Evolutionary conservation across 345 rosid species (phyloP), one percentile per base, ranked within the genome.

Genomic region (Erodium maritimum): DNA sequence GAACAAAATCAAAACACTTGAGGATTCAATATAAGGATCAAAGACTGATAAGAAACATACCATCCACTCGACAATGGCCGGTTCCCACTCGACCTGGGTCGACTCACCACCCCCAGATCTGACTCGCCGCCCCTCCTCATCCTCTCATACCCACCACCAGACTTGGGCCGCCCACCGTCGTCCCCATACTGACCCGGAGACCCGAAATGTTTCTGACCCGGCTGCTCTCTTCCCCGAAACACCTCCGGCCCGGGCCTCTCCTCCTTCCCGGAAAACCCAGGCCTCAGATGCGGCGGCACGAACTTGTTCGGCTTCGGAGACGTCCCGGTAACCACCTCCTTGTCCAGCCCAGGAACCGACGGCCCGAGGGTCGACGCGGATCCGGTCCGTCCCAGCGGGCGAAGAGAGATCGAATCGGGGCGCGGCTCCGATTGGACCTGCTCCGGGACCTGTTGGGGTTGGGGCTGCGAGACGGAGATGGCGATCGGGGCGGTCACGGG

Each of bases 261-360:
- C 67, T 87, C 83, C 63, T 65, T 85, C 7, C 83, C 82, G 10
- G 58, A 71, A 56, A 85, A 87, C 9, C 94, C 94, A 19, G 95
- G 97, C 69, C 97, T 83, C 24, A 90, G 97, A 82, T 90, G 95
- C 55, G 97, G 97, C 24, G 97, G 95, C 56, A 90, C 86, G 51
- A 90, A 90, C 66, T 76, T 73, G 57, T 73, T 61, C 25, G 76
- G 70, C 58, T 82, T 89, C 12, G 79, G 70, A 23, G 70, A 69
- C 51, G 61, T 50, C 33, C 25, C 62, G 48, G 64, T 42, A 17
- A 16, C 61, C 29, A 64, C 65, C 19, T 56, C 67, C 21, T 70
- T 61, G 12, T 71, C 73, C 12, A 63, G 67, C 10, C 58, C 74
- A 5, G 82, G 64, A 7, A 50, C 63, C 12, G 82, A 77, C 7